phyloP scores from a whole-genome alignment of 805 yeast species.

The Yarrowia divulgata region DNA sequence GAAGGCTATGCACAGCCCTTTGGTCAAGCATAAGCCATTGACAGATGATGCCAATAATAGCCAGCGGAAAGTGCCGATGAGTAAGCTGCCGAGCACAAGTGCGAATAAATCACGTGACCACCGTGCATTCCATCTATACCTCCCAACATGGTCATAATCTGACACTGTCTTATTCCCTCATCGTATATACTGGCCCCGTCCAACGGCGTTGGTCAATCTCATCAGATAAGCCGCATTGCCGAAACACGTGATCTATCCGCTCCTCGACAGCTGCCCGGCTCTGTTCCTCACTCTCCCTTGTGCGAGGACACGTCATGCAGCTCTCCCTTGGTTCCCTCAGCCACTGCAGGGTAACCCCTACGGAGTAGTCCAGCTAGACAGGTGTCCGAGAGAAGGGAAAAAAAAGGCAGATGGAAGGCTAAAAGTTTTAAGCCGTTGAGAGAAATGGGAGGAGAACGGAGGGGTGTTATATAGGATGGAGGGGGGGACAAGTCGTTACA shows the following conservation, averaged over 20 bases:
- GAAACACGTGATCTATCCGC: constrained; percentile 11
- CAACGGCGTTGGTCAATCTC: too few species aligned
- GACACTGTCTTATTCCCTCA: too few species aligned
- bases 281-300: background rate
- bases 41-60: background rate
- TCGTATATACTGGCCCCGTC: too few species aligned
- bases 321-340: background rate
- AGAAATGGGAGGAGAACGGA: too few species aligned
- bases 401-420: background rate
- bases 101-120: too few species aligned
- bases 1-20: constrained; percentile 32
- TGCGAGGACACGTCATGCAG: constrained; percentile 33
- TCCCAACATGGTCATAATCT: too few species aligned
- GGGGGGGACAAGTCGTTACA: too few species aligned
- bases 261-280: background rate
- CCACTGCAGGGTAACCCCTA: constrained; percentile 20
- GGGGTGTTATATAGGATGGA: too few species aligned
- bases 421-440: too few species aligned
- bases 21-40: background rate
- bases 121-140: too few species aligned
- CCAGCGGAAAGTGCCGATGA: background rate
- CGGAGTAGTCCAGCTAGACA: background rate
- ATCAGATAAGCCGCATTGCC: constrained; percentile 1
- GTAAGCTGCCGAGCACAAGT: too few species aligned
- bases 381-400: background rate